Percentiles rank a stretch among this genome's conserved stretches.
These are phyloP conservation scores for Fusarium falciforme DNA, from an alignment of 2,329 filamentous ascomycete species.

Conservation along the genomic window DNA sequence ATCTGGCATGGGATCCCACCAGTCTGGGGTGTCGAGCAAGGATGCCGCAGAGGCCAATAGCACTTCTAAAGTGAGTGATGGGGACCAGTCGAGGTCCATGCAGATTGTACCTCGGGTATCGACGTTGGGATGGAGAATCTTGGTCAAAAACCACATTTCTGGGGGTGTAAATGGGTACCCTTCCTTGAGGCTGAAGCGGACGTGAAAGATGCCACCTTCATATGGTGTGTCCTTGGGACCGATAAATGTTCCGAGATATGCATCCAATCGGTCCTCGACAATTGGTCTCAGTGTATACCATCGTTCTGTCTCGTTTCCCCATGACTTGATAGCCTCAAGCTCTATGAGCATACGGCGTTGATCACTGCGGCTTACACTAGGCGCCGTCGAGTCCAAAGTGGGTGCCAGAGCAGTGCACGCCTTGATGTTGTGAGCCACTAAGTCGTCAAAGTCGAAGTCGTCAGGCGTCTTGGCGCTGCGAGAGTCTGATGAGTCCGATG, in stretches of 20 bases:
- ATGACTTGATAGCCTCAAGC: not conserved
- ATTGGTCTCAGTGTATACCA: not conserved
- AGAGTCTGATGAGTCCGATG: not conserved
- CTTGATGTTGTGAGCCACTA: not conserved
- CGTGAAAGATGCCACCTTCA: not conserved
- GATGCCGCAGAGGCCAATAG: not conserved
- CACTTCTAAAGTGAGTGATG: not conserved
- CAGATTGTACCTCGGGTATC: not conserved
- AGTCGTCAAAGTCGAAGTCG: not conserved
- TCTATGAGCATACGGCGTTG: not conserved
- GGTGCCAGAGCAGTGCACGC: not conserved
- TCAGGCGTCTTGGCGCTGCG: not conserved
- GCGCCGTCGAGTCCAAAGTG: not conserved
- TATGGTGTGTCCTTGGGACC: not conserved
- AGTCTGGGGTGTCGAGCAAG: not conserved
- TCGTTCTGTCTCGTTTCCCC: not conserved
- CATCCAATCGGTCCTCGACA: not conserved
- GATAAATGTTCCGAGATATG: not conserved
- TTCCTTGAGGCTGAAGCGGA: not conserved
- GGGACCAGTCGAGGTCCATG: not conserved
- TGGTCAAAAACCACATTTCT: not conserved
- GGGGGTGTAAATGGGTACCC: not conserved
- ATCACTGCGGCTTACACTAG: not conserved
- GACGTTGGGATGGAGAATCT: not conserved
- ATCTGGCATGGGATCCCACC: not conserved